These are phyloP conservation scores for Scheffersomyces coipomensis DNA, from an alignment of 805 yeast species.

Conservation along the genomic window DNA sequence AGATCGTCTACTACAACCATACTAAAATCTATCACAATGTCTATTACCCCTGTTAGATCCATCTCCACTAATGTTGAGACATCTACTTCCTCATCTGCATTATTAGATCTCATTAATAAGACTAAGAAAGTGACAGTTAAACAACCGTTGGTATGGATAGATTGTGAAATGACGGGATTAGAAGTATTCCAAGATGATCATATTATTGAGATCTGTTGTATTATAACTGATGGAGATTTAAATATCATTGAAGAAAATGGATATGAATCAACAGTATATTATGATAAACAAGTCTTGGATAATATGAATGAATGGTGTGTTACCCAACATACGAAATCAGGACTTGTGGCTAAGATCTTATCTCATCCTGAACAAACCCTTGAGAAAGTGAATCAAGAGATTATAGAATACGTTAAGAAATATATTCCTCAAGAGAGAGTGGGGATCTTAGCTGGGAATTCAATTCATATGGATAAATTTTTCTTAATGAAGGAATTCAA, in stretches of 20 bases:
- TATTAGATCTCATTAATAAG: neutral
- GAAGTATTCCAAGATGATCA: constrained; percentile 68
- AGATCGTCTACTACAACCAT: neutral
- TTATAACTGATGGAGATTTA: constrained; percentile 82
- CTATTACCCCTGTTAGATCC: neutral
- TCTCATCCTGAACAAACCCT: constrained; percentile 51
- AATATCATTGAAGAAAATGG: constrained; percentile 68
- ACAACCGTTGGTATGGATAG: constrained; percentile 81
- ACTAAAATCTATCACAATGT: neutral
- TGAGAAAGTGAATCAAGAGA: constrained; percentile 61
- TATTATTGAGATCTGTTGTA: constrained; percentile 89
- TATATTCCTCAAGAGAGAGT: constrained; percentile 50
- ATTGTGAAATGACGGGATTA: constrained; percentile 98
- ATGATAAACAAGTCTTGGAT: constrained; percentile 58
- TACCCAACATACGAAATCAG: constrained; percentile 72
- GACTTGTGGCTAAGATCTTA: constrained; percentile 72
- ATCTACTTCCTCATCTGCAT: neutral
- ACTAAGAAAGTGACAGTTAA: neutral
- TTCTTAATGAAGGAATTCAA: constrained; percentile 88
- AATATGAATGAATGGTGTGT: constrained; percentile 88
- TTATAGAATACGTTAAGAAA: constrained; percentile 58
- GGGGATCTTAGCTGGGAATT: constrained; percentile 86
- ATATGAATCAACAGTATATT: constrained; percentile 79
- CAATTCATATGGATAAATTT: constrained; percentile 86
- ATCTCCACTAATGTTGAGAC: neutral